A percentile compares a stretch with the other conserved stretches of the same genome.
Evolutionary conservation across 2,329 filamentous ascomycete species (phyloP).

Genomic region (Endothia cerciana): DNA sequence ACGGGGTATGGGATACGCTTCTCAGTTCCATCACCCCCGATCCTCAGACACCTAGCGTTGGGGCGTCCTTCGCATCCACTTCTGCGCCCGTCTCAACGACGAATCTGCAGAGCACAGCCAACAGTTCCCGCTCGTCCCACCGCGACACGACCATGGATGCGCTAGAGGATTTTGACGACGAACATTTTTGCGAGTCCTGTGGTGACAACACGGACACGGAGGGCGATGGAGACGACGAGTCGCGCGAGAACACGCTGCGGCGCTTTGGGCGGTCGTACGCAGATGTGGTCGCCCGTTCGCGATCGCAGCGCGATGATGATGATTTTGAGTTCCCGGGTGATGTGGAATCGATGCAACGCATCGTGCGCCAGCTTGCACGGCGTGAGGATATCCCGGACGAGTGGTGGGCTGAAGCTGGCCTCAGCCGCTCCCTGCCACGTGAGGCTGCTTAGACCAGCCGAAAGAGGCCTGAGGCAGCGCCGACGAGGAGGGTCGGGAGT

Average conservation of each 20-base stretch:
- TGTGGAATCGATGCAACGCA: slow-evolving; percentile 61
- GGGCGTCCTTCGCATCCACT: slow-evolving; percentile 80
- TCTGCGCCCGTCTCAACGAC: slow-evolving; percentile 54
- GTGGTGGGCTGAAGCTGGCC: slow-evolving; percentile 76
- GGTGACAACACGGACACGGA: slow-evolving; percentile 61
- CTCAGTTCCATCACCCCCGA: slow-evolving; percentile 81
- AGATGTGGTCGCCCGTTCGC: slow-evolving; percentile 46
- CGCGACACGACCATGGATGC: slow-evolving; percentile 43
- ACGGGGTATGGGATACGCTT: slow-evolving; percentile 77
- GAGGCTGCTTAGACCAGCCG: slow-evolving; percentile 38
- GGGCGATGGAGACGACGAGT: slow-evolving; percentile 49
- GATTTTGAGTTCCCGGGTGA: slow-evolving; percentile 49
- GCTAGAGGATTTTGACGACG: slow-evolving; percentile 32
- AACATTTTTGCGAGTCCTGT: slow-evolving; percentile 55
- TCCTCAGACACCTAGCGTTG: slow-evolving; percentile 75
- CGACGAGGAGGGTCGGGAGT: not conserved
- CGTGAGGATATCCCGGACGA: slow-evolving; percentile 79
- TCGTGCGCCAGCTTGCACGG: slow-evolving; percentile 70
- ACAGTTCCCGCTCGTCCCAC: slow-evolving; percentile 46
- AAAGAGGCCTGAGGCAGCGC: not conserved
- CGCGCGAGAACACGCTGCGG: slow-evolving; percentile 30
- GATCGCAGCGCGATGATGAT: slow-evolving; percentile 34
- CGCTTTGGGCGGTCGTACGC: slow-evolving; percentile 42
- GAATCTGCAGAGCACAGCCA: slow-evolving; percentile 46
- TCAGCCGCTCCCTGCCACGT: slow-evolving; percentile 60